Percentiles rank a stretch among this genome's conserved stretches.
Conservation (phyloP, 2,329 filamentous ascomycete species). For the Fusarium udum region DNA sequence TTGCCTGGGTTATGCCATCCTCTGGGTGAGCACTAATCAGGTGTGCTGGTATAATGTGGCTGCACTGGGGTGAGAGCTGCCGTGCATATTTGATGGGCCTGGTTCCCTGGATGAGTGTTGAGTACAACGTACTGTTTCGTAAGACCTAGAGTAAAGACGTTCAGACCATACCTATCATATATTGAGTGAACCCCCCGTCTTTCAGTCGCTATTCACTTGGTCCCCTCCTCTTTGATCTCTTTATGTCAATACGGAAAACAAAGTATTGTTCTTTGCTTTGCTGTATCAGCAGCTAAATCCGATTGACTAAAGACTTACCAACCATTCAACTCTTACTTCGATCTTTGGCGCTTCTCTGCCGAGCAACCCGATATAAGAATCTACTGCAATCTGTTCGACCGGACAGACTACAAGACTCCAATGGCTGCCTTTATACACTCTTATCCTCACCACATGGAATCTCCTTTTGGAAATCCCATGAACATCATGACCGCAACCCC, state of each 20-base stretch:
- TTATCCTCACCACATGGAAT: conserved; percentile 30
- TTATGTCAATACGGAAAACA: background rate
- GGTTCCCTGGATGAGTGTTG: conserved; percentile 10
- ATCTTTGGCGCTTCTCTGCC: background rate
- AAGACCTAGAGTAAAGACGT: conserved; percentile 9
- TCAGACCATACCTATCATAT: conserved; percentile 10
- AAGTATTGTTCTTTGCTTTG: background rate
- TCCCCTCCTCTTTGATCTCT: background rate
- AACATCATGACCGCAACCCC: conserved; percentile 25
- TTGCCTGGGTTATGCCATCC: conserved; percentile 18
- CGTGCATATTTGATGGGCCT: conserved; percentile 22
- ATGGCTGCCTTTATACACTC: conserved; percentile 36
- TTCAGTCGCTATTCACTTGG: background rate
- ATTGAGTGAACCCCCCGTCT: conserved; percentile 8
- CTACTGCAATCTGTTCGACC: background rate
- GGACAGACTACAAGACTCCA: background rate
- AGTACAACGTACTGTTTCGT: background rate
- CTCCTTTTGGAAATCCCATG: conserved; percentile 24
- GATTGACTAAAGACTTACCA: background rate
- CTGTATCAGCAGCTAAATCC: background rate
- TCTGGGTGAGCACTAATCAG: conserved; percentile 18
- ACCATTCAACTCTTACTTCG: background rate
- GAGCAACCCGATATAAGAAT: background rate
- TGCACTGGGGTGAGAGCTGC: conserved; percentile 25
- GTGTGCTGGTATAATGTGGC: conserved; percentile 21